Percentiles rank a stretch among this genome's conserved stretches.
These are phyloP conservation scores for Cyberlindnera misumaiensis DNA, from an alignment of 805 yeast genomes.

Conservation along the genomic window DNA sequence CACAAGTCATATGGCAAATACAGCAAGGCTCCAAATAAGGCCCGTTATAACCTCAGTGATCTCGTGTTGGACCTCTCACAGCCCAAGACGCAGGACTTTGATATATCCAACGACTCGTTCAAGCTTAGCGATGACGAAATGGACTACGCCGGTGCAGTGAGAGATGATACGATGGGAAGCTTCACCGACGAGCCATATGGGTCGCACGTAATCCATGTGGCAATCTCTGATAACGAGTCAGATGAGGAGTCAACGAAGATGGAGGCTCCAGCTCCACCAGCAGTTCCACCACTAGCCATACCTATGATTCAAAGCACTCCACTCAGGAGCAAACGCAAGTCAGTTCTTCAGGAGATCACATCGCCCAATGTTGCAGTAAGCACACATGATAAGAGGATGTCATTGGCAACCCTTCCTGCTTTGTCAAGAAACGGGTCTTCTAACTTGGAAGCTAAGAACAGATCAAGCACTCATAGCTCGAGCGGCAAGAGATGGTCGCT, in stretches of 20 bases:
- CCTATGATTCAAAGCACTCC: slow-evolving; percentile 4
- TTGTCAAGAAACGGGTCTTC: slow-evolving; percentile 21
- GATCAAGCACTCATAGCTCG: slow-evolving; percentile 15
- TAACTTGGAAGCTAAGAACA: slow-evolving; percentile 16
- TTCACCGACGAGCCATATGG: slow-evolving; percentile 15
- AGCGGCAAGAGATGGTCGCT: slow-evolving; percentile 25
- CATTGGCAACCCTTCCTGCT: slow-evolving; percentile 9
- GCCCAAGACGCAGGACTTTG: slow-evolving; percentile 10
- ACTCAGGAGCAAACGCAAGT: slow-evolving; percentile 9
- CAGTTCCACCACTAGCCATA: not conserved
- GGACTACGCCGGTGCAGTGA: slow-evolving; percentile 5
- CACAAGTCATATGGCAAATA: slow-evolving; percentile 19
- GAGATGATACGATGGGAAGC: slow-evolving; percentile 10
- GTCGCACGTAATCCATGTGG: slow-evolving; percentile 16
- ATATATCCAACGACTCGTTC: slow-evolving; percentile 21
- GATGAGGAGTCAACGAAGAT: slow-evolving; percentile 16
- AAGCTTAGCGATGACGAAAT: slow-evolving; percentile 19
- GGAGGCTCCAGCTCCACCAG: no score
- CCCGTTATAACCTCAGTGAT: slow-evolving; percentile 20
- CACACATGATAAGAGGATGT: slow-evolving; percentile 18
- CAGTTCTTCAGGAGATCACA: slow-evolving; percentile 16
- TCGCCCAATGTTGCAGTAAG: slow-evolving; percentile 9
- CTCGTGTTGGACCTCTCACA: slow-evolving; percentile 15
- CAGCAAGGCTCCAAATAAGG: slow-evolving; percentile 18
- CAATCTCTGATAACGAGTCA: slow-evolving; percentile 22